Conservation (phyloP, 2,329 filamentous ascomycete species). For the Ceratocystis cubensis region DNA sequence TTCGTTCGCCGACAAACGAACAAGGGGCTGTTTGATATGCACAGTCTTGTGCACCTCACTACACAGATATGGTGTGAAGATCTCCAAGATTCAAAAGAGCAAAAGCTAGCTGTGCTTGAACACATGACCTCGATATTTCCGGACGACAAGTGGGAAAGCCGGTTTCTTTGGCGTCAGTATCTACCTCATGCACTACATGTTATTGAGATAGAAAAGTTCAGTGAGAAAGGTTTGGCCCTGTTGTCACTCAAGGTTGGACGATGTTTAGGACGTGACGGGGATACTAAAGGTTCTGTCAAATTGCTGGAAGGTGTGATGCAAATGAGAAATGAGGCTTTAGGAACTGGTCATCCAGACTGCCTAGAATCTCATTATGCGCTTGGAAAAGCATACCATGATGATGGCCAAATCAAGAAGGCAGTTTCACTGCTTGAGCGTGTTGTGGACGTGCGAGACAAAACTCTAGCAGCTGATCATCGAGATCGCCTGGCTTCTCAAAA, state of each 20-base stretch:
- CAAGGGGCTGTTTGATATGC: not conserved
- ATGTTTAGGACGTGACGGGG: not conserved
- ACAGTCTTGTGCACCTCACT: not conserved
- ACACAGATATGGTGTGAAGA: not conserved
- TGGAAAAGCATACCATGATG: too few species aligned
- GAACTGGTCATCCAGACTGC: too few species aligned
- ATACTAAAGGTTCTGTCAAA: not conserved
- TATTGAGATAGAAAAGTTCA: not conserved
- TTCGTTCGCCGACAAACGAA: not conserved
- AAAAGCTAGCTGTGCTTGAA: not conserved
- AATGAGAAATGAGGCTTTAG: not conserved
- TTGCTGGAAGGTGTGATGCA: not conserved
- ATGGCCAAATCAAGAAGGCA: too few species aligned
- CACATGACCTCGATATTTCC: not conserved
- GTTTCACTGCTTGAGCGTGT: too few species aligned
- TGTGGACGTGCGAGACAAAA: too few species aligned
- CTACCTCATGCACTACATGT: not conserved
- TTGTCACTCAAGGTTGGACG: not conserved
- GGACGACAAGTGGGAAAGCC: not conserved
- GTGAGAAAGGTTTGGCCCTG: too few species aligned
- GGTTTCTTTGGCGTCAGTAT: not conserved
- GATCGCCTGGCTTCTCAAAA: fast-evolving
- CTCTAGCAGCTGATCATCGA: too few species aligned
- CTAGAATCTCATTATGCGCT: too few species aligned
- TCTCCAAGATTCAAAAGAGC: not conserved